A percentile compares a stretch with the other conserved stretches of the same genome.
These are phyloP conservation scores for Sarcomyxa edulis DNA, from an alignment of 768 basidiomycete genomes.

Conservation along the genomic window DNA sequence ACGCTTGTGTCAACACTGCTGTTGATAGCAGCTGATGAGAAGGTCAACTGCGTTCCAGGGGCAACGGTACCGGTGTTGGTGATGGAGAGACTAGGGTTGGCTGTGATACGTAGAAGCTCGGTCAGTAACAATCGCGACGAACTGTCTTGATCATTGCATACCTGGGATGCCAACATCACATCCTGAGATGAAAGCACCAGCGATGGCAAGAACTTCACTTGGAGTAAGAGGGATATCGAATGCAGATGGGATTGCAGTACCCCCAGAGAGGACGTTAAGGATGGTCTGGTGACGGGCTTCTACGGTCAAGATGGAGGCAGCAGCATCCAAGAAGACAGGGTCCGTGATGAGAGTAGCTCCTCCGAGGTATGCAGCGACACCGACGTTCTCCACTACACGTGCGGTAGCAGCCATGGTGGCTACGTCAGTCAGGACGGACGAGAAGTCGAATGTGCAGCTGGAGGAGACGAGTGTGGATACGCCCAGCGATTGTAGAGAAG, in stretches of 20 bases:
- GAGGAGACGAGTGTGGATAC: slow-evolving; percentile 44
- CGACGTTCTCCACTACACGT: slow-evolving; percentile 71
- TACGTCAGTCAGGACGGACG: slow-evolving; percentile 56
- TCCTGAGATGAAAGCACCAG: slow-evolving; percentile 60
- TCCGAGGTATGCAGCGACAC: slow-evolving; percentile 74
- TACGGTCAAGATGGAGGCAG: slow-evolving; percentile 69
- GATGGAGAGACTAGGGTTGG: slow-evolving; percentile 53
- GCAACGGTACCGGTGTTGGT: slow-evolving; percentile 57
- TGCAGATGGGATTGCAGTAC: slow-evolving; percentile 54
- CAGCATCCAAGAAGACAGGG: slow-evolving; percentile 56
- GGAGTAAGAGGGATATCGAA: slow-evolving; percentile 76
- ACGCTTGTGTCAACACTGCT: slow-evolving; percentile 38
- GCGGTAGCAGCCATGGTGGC: slow-evolving; percentile 65
- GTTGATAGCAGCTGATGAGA: slow-evolving; percentile 53
- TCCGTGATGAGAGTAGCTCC: slow-evolving; percentile 60
- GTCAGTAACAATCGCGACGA: not conserved
- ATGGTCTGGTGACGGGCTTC: slow-evolving; percentile 83
- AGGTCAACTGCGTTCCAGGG: slow-evolving; percentile 57
- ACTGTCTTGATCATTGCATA: slow-evolving; percentile 19
- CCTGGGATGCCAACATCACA: slow-evolving; percentile 59
- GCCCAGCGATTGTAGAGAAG: slow-evolving; percentile 49
- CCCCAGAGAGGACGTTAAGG: slow-evolving; percentile 63
- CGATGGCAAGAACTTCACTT: slow-evolving; percentile 66
- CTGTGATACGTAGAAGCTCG: slow-evolving; percentile 21
- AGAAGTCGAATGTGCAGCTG: slow-evolving; percentile 67